Evolutionary conservation across 2,329 filamentous ascomycete genomes (phyloP).

Genomic region (Macrophomina tecta): DNA sequence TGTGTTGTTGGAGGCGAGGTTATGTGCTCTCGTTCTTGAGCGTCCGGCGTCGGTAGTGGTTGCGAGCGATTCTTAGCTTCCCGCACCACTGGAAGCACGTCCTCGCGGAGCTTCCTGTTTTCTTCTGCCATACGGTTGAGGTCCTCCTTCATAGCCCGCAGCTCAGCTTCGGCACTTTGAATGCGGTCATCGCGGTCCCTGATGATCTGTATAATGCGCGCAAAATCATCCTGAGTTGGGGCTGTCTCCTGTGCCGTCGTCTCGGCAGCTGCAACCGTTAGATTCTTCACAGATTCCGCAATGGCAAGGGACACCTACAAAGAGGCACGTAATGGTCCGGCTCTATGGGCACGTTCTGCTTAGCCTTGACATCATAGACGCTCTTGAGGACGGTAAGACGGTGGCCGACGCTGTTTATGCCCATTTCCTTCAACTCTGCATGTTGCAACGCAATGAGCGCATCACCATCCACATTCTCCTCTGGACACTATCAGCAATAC

Average conservation of each 20-base stretch:
- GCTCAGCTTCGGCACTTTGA: conserved; percentile 78
- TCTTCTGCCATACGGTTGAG: conserved; percentile 69
- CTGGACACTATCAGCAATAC: conserved; percentile 54
- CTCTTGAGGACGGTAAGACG: conserved; percentile 93
- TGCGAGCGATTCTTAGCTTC: conserved; percentile 91
- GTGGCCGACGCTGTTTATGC: conserved; percentile 90
- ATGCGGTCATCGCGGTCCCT: conserved; percentile 90
- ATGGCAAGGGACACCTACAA: conserved; percentile 62
- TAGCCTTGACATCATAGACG: conserved; percentile 95
- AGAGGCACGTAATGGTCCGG: conserved; percentile 92
- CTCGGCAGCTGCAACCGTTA: conserved; percentile 73
- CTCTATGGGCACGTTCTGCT: conserved; percentile 89
- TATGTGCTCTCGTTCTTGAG: conserved; percentile 44
- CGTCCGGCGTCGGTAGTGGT: conserved; percentile 69
- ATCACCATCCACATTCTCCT: conserved; percentile 93
- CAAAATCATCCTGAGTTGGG: conserved; percentile 91
- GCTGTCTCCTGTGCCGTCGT: conserved; percentile 83
- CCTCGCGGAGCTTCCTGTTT: conserved; percentile 85
- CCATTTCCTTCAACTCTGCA: conserved; percentile 94
- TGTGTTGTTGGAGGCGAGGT: conserved; percentile 44
- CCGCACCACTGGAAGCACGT: conserved; percentile 87
- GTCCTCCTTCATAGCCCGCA: conserved; percentile 72
- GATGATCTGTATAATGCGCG: conserved; percentile 86
- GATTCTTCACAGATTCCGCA: neutral
- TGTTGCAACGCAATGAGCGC: conserved; percentile 87